These are phyloP conservation scores for Cadophora malorum DNA, from an alignment of 2,329 filamentous ascomycete species.

Conservation along the genomic window DNA sequence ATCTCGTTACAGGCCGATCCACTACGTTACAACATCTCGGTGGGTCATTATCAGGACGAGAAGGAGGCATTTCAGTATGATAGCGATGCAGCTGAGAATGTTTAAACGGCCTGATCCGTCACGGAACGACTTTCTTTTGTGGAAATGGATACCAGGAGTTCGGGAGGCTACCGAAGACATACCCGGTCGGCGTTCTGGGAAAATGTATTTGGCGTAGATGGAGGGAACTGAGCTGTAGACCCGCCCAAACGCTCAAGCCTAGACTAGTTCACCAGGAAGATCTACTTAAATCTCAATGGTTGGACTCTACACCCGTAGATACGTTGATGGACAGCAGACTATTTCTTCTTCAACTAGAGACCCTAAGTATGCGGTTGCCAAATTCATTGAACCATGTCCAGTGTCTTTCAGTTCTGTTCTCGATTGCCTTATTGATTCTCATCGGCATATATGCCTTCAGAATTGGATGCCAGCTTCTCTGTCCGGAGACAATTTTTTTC, in stretches of 20 bases:
- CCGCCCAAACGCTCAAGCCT: neutral
- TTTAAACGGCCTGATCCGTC: conserved; percentile 13
- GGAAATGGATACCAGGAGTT: conserved; percentile 5
- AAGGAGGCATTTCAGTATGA: conserved; percentile 30
- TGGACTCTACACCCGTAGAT: neutral
- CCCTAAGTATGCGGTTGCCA: too few species aligned
- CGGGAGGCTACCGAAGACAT: neutral
- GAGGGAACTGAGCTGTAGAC: neutral
- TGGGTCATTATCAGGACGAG: conserved; percentile 22
- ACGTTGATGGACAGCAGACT: too few species aligned
- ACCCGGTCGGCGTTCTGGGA: neutral
- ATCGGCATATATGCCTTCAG: too few species aligned
- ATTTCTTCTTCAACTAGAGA: too few species aligned
- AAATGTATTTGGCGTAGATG: neutral
- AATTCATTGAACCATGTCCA: too few species aligned
- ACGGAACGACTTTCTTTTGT: conserved; percentile 3
- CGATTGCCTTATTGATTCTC: too few species aligned
- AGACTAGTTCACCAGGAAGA: neutral
- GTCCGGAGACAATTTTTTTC: too few species aligned
- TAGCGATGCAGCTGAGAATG: conserved; percentile 30
- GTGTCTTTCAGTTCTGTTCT: too few species aligned
- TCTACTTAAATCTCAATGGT: neutral
- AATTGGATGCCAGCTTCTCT: too few species aligned
- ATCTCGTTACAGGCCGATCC: conserved; percentile 20
- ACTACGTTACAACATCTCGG: conserved; percentile 8